Percentiles rank a stretch among this genome's conserved stretches.
These are phyloP conservation scores for Aspergillus sclerotialis DNA, from an alignment of 2,329 filamentous ascomycete species.

Conservation along the genomic window DNA sequence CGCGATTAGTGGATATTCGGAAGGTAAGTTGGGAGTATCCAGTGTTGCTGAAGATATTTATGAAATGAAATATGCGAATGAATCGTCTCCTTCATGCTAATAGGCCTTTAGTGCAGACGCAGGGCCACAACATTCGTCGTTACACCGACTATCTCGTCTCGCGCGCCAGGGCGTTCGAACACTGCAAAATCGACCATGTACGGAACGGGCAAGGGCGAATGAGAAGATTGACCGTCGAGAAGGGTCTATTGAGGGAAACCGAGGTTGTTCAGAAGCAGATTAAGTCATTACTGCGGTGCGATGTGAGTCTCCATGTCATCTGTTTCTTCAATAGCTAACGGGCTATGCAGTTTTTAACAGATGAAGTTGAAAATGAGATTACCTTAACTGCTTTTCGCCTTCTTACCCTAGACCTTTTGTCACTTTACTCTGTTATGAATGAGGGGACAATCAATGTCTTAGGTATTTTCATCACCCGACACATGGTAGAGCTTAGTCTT, in stretches of 20 bases:
- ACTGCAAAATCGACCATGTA: constrained; percentile 87
- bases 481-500: constrained; percentile 4
- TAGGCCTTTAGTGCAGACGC: constrained; percentile 66
- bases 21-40: constrained; percentile 57
- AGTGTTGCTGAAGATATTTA: neutral
- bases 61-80: no score
- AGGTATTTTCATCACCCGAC: constrained; percentile 48
- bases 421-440: constrained; percentile 90
- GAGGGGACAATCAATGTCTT: constrained; percentile 96
- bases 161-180: constrained; percentile 71
- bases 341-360: constrained; percentile 64
- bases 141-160: constrained; percentile 84
- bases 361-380: constrained; percentile 93
- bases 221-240: constrained; percentile 81
- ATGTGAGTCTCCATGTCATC: constrained; percentile 52
- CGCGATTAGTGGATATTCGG: constrained; percentile 83
- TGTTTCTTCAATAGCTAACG: constrained; percentile 8
- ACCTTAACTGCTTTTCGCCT: constrained; percentile 89
- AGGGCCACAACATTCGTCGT: constrained; percentile 87
- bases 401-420: constrained; percentile 80
- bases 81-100: no score
- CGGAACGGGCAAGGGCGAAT: constrained; percentile 72
- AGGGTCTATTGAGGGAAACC: constrained; percentile 84
- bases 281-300: constrained; percentile 75
- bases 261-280: constrained; percentile 87